A percentile compares a stretch with the other conserved stretches of the same genome.
These are phyloP conservation scores for Neurospora sp. DNA, from an alignment of 495 filamentous ascomycete species.

Conservation along the genomic window DNA sequence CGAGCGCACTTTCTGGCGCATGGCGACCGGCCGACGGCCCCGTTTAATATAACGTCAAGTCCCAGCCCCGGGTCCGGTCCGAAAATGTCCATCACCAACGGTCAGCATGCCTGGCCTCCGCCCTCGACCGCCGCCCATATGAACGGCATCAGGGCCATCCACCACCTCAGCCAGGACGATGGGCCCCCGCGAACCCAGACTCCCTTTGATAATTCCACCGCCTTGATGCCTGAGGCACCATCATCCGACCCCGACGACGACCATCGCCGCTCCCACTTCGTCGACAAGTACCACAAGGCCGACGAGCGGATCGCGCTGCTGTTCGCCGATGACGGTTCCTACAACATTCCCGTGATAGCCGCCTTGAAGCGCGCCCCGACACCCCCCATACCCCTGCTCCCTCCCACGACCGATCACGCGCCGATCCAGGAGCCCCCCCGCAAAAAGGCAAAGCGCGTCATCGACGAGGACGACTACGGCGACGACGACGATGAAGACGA, in stretches of 20 bases:
- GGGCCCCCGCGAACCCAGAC: slow-evolving; percentile 24
- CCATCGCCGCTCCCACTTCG: slow-evolving; percentile 31
- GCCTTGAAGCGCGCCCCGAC: slow-evolving; percentile 26
- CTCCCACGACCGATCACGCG: slow-evolving; percentile 37
- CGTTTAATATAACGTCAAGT: slow-evolving; percentile 9
- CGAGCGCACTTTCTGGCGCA: slow-evolving; percentile 37
- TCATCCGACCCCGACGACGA: slow-evolving; percentile 36
- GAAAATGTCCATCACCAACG: slow-evolving; percentile 42
- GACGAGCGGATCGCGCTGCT: slow-evolving; percentile 45
- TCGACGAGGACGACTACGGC: slow-evolving; percentile 70
- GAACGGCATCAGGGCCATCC: slow-evolving; percentile 21
- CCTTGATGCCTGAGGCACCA: slow-evolving; percentile 40
- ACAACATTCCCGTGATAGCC: slow-evolving; percentile 29
- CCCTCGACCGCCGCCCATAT: slow-evolving; percentile 19
- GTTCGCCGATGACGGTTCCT: slow-evolving; percentile 70
- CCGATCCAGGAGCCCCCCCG: slow-evolving; percentile 36
- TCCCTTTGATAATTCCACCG: slow-evolving; percentile 26
- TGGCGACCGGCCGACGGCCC: slow-evolving; percentile 32
- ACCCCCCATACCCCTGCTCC: slow-evolving; percentile 21
- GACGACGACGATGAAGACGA: slow-evolving; percentile 67
- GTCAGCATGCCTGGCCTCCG: slow-evolving; percentile 38
- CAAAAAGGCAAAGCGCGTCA: slow-evolving; percentile 42
- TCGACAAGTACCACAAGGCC: slow-evolving; percentile 30
- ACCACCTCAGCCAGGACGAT: slow-evolving; percentile 25
- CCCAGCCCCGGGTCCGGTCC: slow-evolving; percentile 3